Evolutionary conservation across 78 protist genomes (phyloP).

Genomic region (Cavenderia fasciculata): DNA sequence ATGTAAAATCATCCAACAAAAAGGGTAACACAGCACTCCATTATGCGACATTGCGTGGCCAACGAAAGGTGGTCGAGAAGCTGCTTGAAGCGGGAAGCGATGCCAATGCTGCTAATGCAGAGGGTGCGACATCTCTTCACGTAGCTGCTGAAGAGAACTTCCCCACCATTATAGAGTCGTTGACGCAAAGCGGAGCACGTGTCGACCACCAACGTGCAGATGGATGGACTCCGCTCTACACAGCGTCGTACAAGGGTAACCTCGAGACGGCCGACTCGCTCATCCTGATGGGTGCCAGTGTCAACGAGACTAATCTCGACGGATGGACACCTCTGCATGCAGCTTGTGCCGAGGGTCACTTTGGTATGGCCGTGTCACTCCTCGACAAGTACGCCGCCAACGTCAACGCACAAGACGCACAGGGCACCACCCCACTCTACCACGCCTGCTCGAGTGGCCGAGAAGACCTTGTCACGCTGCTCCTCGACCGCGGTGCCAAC

Average conservation of each 20-base stretch:
- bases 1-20: constrained; percentile 49
- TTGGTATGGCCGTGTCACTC: constrained; percentile 16
- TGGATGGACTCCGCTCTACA: constrained; percentile 76
- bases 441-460: constrained; percentile 47
- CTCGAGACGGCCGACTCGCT: constrained; percentile 45
- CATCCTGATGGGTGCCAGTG: constrained; percentile 16
- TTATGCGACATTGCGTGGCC: constrained; percentile 60
- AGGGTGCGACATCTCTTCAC: constrained; percentile 70
- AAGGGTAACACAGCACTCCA: constrained; percentile 72
- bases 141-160: constrained; percentile 72
- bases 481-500: constrained; percentile 5
- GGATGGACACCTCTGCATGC: constrained; percentile 81
- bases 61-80: constrained; percentile 57
- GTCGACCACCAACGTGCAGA: constrained; percentile 52
- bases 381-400: not conserved
- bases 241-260: constrained; percentile 67
- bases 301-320: constrained; percentile 37
- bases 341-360: constrained; percentile 70
- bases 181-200: constrained; percentile 52
- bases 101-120: constrained; percentile 62
- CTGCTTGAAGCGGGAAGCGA: constrained; percentile 55
- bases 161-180: constrained; percentile 37
- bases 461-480: constrained; percentile 8
- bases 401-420: constrained; percentile 36
- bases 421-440: constrained; percentile 65